Conservation (phyloP, 208 protist genomes). For the Leishmania arabica region DNA sequence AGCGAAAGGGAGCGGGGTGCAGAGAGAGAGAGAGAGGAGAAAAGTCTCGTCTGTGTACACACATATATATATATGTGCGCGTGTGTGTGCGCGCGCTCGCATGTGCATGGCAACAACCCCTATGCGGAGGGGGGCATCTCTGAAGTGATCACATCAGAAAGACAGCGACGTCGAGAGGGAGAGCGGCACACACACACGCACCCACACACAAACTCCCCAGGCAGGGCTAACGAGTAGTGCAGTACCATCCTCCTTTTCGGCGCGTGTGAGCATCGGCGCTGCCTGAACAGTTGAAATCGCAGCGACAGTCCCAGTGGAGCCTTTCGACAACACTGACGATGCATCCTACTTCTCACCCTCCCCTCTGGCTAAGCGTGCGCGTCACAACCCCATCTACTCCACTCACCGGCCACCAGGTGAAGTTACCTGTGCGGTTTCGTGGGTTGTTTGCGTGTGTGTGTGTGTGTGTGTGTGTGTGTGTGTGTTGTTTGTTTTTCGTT, state of each 20-base stretch:
- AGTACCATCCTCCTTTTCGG: neutral
- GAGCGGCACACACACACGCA: neutral
- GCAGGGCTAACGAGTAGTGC: neutral
- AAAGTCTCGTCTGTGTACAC: neutral
- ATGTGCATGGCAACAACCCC: neutral
- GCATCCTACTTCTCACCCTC: neutral
- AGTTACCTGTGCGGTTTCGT: neutral
- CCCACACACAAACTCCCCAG: too few species aligned
- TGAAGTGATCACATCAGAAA: neutral
- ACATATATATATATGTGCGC: neutral
- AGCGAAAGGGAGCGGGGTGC: neutral
- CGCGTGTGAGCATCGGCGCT: neutral
- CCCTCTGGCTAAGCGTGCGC: neutral
- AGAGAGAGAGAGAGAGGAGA: neutral
- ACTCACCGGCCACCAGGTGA: neutral
- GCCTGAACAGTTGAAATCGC: neutral
- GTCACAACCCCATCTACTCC: neutral
- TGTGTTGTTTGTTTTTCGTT: neutral
- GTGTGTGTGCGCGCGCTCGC: too few species aligned
- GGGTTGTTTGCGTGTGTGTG: neutral
- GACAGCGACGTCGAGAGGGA: neutral
- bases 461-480: neutral
- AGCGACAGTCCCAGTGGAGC: neutral
- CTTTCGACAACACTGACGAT: neutral
- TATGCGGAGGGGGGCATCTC: neutral